Evolutionary conservation across 1,139 yeast genomes (phyloP), one percentile per base, ranked within the genome.

Genomic region (Blastobotrys aristatus): DNA sequence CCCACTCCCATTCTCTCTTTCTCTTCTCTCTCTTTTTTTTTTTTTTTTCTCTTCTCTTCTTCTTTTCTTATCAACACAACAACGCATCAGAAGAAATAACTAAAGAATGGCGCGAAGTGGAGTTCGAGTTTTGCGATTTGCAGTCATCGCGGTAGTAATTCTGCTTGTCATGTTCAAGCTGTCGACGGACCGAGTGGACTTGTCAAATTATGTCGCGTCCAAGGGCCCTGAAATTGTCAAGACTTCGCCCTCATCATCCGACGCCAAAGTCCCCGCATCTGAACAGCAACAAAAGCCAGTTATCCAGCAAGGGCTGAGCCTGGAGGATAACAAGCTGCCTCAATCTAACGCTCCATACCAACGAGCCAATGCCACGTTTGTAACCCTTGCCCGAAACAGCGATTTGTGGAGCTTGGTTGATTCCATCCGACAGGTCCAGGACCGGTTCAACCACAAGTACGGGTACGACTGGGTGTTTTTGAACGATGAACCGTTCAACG

Each of bases 381-480:
- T 86, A 48, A 76, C 89, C 8, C 67, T 88, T 48, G 90, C 86
- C 34, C 72, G 94, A 54, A 85, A 87, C 63, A 62, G 70, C 13
- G 96, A 88, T 56, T 62, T 86, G 30, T 72, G 72, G 62, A 76
- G 72, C 5, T 66, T 86, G 48, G 63, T 82, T 16, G 73, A 71
- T 44, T 78, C 94, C 4, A 79, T 87, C 40, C 74, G 77, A 48
- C 71, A 76, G 44, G 76, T 85, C 32, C 90, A 87, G 67, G 82
- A 78, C 58, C 73, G 92, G 42, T 87, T 86, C 69, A 86, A 87
- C 67, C 60, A 69, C 49, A 67, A 75, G 48, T 83, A 65, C 63
- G 76, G 80, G 57, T 84, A 84, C 63, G 87, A 81, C 57, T 84
- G 92, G 92, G 81, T 82, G n/a, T 84, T 84, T 60, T 69, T 82